A percentile compares a stretch with the other conserved stretches of the same genome.
Conservation (phyloP, 306 rosid genomes). For the Pyrus communis region DNA sequence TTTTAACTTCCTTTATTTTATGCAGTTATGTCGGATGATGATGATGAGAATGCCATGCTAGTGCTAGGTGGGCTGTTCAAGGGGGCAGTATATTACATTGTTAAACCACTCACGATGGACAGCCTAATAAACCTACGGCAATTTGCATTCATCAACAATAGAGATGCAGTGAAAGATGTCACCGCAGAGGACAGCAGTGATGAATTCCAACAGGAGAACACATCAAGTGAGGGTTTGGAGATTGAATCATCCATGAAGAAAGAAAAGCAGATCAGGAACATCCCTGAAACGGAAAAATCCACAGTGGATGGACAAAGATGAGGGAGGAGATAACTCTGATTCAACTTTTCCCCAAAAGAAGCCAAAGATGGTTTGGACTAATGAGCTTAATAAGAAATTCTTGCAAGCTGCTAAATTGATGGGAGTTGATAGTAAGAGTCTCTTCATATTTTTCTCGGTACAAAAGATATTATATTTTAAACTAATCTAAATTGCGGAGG, state of each 20-base stretch:
- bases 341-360: constrained; percentile 4
- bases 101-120: constrained; percentile 18
- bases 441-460: neutral
- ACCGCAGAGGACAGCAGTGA: neutral
- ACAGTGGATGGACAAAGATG: neutral
- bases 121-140: constrained; percentile 30
- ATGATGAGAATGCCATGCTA: neutral
- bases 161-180: neutral
- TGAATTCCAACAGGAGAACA: neutral
- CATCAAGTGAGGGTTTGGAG: neutral
- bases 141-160: constrained; percentile 4
- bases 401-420: constrained; percentile 15
- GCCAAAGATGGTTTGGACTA: constrained; percentile 27
- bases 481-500: too few relatives aligned
- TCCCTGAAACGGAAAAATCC: constrained; percentile 3
- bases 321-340: neutral
- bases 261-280: neutral
- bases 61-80: constrained; percentile 7
- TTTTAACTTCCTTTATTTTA: neutral
- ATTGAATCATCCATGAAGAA: neutral
- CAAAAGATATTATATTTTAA: neutral
- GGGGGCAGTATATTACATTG: constrained; percentile 27
- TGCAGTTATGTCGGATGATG: constrained; percentile 39
- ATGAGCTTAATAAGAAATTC: constrained; percentile 26
- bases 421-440: constrained; percentile 31